Conservation (phyloP, 176 grass and related monocot species). For the Oryza longistaminata region DNA sequence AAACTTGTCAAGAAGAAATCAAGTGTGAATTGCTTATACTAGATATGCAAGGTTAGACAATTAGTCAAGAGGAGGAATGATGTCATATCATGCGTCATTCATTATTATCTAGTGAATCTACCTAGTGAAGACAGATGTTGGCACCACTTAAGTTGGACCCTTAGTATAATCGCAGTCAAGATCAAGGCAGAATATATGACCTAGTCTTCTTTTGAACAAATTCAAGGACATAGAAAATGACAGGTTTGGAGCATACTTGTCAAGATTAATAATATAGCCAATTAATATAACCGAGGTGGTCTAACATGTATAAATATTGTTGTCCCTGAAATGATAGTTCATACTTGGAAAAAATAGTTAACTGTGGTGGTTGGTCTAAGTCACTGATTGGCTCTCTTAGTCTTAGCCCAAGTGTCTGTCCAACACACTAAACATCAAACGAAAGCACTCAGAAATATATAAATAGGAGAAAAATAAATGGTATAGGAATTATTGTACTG, state of each 20-base stretch:
- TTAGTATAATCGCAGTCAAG: not conserved
- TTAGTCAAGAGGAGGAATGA: not conserved
- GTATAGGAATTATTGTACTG: not conserved
- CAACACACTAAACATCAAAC: not conserved
- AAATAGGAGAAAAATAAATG: not conserved
- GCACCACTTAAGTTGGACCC: not conserved
- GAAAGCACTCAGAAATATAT: not conserved
- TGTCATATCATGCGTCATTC: not conserved
- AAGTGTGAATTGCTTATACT: slow-evolving; percentile 4
- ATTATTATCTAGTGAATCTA: not conserved
- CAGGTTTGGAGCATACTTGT: not conserved
- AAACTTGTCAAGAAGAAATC: not conserved
- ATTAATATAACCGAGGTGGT: not conserved
- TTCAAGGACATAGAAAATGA: not conserved
- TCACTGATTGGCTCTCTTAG: not conserved
- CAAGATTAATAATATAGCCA: not conserved
- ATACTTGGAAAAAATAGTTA: not conserved
- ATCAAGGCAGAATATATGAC: not conserved
- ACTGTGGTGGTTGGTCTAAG: not conserved
- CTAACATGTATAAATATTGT: not conserved
- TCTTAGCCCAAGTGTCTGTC: not conserved
- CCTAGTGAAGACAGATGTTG: not conserved
- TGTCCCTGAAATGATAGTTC: not conserved
- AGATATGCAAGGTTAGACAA: not conserved
- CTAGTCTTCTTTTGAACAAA: not conserved